phyloP scores from a whole-genome alignment of 2,329 filamentous ascomycete genomes.

The Botryosphaeria dothidea region DNA sequence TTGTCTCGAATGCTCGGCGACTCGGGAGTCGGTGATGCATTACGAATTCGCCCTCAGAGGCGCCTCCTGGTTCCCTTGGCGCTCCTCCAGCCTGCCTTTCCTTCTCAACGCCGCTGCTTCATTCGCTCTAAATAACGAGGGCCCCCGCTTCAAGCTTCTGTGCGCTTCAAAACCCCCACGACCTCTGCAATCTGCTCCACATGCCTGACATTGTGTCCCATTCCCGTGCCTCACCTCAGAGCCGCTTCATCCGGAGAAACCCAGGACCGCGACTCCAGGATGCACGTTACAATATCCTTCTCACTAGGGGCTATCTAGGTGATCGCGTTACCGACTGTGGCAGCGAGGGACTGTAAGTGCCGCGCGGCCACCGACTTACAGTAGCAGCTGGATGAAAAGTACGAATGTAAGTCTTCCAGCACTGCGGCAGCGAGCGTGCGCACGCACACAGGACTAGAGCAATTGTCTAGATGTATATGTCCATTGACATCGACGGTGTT shows the following conservation, averaged over 20 bases:
- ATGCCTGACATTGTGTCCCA: not conserved
- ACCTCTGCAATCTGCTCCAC: not conserved
- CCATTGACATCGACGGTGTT: too few species aligned
- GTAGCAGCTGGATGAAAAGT: too few species aligned
- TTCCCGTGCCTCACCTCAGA: not conserved
- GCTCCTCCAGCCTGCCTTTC: not conserved
- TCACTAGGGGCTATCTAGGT: too few species aligned
- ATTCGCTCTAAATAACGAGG: not conserved
- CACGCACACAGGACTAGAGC: too few species aligned
- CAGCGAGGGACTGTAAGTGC: too few species aligned
- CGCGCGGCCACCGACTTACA: too few species aligned
- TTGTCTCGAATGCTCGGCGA: slow-evolving; percentile 12
- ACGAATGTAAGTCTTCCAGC: too few species aligned
- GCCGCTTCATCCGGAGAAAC: not conserved
- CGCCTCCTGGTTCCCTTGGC: slow-evolving; percentile 14
- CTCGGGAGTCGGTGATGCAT: slow-evolving; percentile 10
- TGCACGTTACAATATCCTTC: not conserved
- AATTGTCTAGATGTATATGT: too few species aligned
- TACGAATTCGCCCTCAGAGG: slow-evolving; percentile 16
- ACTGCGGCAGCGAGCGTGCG: too few species aligned
- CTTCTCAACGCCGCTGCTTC: slow-evolving; percentile 6
- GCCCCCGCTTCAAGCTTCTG: not conserved
- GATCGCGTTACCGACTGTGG: too few species aligned
- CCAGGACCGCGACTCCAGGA: not conserved
- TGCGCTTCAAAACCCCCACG: not conserved